Percentiles rank a stretch among this genome's conserved stretches.
Conservation (phyloP, 169 alveolate genomes). For the Eimeria maxima region DNA sequence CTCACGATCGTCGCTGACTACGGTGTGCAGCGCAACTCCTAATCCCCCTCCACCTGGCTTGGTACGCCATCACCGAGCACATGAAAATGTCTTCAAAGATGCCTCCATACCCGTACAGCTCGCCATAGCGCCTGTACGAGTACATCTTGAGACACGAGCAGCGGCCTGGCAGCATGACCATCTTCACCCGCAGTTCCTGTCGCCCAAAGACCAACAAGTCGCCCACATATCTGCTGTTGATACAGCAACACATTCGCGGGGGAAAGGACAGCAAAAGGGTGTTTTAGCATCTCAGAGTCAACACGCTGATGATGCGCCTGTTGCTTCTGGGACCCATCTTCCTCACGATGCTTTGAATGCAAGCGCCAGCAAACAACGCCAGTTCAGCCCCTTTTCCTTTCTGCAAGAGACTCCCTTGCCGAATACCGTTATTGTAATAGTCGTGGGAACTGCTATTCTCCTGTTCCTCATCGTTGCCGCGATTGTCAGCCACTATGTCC, state of each 20-base stretch:
- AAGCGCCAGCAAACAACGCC: neutral
- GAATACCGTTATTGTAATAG: neutral
- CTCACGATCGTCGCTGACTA: neutral
- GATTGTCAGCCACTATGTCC: neutral
- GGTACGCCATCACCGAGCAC: neutral
- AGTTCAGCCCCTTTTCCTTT: neutral
- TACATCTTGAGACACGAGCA: neutral
- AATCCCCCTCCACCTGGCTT: neutral
- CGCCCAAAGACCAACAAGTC: too few relatives aligned
- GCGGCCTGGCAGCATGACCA: too few relatives aligned
- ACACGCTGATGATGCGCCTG: too few relatives aligned
- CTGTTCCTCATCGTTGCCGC: neutral
- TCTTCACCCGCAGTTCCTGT: too few relatives aligned
- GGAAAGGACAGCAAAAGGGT: too few relatives aligned
- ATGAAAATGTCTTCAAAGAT: neutral
- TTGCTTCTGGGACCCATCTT: too few relatives aligned
- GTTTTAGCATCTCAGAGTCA: too few relatives aligned
- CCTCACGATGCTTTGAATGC: neutral
- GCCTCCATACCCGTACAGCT: neutral
- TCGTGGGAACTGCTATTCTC: neutral
- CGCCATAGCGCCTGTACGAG: neutral
- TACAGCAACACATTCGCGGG: too few relatives aligned
- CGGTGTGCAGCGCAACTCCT: neutral
- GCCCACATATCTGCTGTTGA: too few relatives aligned
- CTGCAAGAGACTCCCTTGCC: conserved; percentile 35